Evolutionary conservation across 805 yeast genomes (phyloP).

Genomic region (Dipodascus albidus): DNA sequence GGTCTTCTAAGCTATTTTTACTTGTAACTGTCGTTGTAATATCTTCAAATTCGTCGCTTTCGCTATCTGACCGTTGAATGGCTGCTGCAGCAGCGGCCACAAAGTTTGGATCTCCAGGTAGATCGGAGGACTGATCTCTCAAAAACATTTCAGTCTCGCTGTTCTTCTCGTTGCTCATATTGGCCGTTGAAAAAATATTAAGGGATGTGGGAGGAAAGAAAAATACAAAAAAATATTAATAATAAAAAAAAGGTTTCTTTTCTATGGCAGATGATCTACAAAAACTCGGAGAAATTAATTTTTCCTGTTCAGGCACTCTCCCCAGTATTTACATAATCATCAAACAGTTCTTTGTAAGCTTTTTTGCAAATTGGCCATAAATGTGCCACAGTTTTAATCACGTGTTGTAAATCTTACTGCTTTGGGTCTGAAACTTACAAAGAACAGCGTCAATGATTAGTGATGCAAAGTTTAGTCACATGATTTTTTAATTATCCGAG

Average conservation of each 20-base stretch:
- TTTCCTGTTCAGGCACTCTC: not conserved
- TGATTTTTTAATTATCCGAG: no score
- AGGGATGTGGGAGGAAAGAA: not conserved
- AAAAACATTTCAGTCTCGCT: not conserved
- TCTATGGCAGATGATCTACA: not conserved
- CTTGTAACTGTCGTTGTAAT: not conserved
- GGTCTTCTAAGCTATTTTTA: not conserved
- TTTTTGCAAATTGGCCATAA: no score
- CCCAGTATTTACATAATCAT: not conserved
- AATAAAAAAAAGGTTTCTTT: not conserved
- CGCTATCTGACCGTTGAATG: constrained; percentile 3
- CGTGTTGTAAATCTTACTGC: no score
- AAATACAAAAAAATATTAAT: not conserved
- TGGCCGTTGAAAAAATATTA: not conserved
- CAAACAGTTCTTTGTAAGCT: not conserved
- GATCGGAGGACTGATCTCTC: not conserved
- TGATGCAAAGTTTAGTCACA: no score
- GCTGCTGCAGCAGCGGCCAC: constrained; percentile 6
- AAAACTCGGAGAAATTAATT: not conserved
- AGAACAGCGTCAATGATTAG: no score
- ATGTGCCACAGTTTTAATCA: no score
- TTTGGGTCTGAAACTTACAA: no score
- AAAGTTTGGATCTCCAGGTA: constrained; percentile 1
- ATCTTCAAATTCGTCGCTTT: not conserved
- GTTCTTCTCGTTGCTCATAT: not conserved